Evolutionary conservation across 768 basidiomycete species (phyloP), one percentile per base, ranked within the genome.

Genomic region (Agaricus sinodeliciosus): DNA sequence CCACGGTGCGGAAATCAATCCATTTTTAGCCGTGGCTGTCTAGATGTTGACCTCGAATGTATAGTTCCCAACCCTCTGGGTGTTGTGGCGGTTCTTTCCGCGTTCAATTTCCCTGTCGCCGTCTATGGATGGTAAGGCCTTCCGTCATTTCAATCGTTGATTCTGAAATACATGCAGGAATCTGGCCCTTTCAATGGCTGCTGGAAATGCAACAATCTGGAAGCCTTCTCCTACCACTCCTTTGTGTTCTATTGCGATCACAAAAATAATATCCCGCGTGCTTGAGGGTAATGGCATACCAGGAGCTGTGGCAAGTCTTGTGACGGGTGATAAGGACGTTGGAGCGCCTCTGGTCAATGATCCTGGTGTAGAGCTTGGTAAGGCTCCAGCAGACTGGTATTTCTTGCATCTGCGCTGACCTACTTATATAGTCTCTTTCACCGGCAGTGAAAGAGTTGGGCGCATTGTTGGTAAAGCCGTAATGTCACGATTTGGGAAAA

Each of bases 41-140:
- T 57, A 58, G 57, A 51, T 60, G 61, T 56, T 59, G 9, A 54
- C 27, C 28, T 22, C 25, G 34, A 19, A 27, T 51, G 43, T 34
- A 12, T 66, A 93, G 91, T 95, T 3, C 89, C 94, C 8, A 96
- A 96, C 65, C 94, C 95, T 18, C 76, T 97, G 43, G 78, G 79
- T 15, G 75, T 81, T 39, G 78, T 80, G 36, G 83, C 75, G 27
- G 81, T 95, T 9, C 70, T 98, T 48, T 87, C 90, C 18, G 95
- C 95, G 0, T 97, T 96, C 75, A 98, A 98, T 67, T 98, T 97
- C 65, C 95, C 95, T 9, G 84, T 91, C 40, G 93, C 93, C 31
- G 91, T 94, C 41, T 92, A 90, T 67, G 91, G 91, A 58, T 94
- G 91, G 90, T 86, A 67, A 37, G 72, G 61, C 18, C 25, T 49